A percentile compares a stretch with the other conserved stretches of the same genome.
phyloP scores from a whole-genome alignment of 306 rosid genomes.

The Hylodesmum podocarpum region DNA sequence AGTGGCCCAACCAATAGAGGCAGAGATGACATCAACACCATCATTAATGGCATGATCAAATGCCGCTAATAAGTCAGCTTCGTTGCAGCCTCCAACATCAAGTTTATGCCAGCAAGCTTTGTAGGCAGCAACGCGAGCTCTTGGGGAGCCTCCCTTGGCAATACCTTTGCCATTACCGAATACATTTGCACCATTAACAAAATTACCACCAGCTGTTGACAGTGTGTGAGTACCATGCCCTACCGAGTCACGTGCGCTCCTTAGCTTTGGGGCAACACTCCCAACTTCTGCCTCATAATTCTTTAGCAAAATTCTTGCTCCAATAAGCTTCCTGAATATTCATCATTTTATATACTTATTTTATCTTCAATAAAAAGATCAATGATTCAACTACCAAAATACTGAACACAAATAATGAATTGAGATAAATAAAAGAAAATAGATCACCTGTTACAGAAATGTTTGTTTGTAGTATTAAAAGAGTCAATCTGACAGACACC shows the following conservation, averaged over 20 bases:
- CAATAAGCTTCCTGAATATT: conserved; percentile 60
- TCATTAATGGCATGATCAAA: conserved; percentile 62
- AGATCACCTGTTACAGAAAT: not conserved
- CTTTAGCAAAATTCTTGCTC: conserved; percentile 57
- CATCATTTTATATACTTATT: no score
- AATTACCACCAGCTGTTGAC: conserved; percentile 69
- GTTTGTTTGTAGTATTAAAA: not conserved
- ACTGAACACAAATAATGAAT: not conserved
- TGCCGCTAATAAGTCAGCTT: conserved; percentile 56
- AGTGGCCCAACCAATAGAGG: conserved; percentile 47
- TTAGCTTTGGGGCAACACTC: not conserved
- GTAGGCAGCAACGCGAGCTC: conserved; percentile 29
- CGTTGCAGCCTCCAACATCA: conserved; percentile 37
- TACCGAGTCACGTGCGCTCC: conserved; percentile 41
- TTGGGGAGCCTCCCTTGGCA: conserved; percentile 47
- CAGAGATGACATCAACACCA: conserved; percentile 60
- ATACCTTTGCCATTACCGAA: conserved; percentile 42
- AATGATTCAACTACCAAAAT: no score
- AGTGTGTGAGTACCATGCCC: conserved; percentile 78
- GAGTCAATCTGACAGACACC: not conserved
- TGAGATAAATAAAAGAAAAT: not conserved
- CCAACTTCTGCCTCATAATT: conserved; percentile 24
- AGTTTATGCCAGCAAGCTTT: conserved; percentile 60
- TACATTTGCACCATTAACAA: conserved; percentile 33
- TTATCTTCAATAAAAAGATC: no score